Evolutionary conservation across 345 rosid genomes (phyloP), one percentile per base, ranked within the genome.

Genomic region (Syzygium grande): DNA sequence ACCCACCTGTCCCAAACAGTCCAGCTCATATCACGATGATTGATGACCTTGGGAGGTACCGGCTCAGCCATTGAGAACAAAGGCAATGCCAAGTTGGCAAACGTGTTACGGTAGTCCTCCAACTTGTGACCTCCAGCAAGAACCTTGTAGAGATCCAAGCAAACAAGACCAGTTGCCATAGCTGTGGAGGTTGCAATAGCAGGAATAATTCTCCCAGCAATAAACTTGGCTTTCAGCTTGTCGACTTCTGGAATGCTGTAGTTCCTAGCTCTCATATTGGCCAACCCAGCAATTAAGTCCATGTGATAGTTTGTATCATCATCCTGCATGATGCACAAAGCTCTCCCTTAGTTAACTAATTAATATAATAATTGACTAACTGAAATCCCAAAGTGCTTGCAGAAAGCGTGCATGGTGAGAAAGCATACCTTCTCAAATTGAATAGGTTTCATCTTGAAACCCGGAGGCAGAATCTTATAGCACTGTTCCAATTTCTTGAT

Each of bases 251-350:
- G 98, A 85, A 98, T 96, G 89, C 95, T 90, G 91, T 98, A 98
- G 94, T 98, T 98, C 88, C 98, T 97, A 65, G 99, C 99, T 92
- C 99, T 97, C 99, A 98, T 98, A 93, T 98, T 98, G 52, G 99
- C 99, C 56, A 98, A 96, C 77, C 94, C 99, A 84, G 99, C 97
- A 84, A 98, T 98, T 92, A 97, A 84, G 91, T 98, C 99, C 99
- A 98, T 97, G 93, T 98, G 99, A 90, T 95, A 98, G 93, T 98
- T 98, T 56, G 98, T 94, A 87, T 98, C 98, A 86, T 98, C 99
- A 88, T 98, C 99, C 99, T 98, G 93, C 87, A 88, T 30, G 89
- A 27, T 88, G 56, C 68, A 56, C 59, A 61, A 63, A 61, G 19
- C 38, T 22, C 65, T 21, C 84, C 53, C 4, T 73, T 19, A 22